Base-by-base conservation (phyloP, 257 asterid genomes). In the Solanum virginianum region DNA sequence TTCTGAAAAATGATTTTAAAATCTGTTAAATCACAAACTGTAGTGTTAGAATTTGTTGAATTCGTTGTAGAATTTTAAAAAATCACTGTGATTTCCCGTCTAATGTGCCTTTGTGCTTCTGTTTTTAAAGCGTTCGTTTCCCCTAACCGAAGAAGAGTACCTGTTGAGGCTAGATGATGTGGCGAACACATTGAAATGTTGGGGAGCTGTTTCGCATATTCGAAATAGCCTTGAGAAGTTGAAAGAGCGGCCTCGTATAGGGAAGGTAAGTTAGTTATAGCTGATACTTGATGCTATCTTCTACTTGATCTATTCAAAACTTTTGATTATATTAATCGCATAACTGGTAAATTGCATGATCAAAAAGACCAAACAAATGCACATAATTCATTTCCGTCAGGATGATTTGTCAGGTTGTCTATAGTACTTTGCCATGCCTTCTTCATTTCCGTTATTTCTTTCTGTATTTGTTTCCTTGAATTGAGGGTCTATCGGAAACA, bases 171-270 rank as follows among this genome's bases (percentile, higher is more conserved):
- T 96, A 24, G 99, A 96, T 87, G 95, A 94, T 77, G 98, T 95
- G 85, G 98, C 98, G 32, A 96, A 95, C 89, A 91, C 90, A 60
- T 90, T 96, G 85, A 96, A 89, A 90, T 94, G 98, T 72, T 96
- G 98, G 99, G 99, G 99, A 90, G 99, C 99, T 45, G 99, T 96
- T 87, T 96, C 99, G 9, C 99, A 96, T 87, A 86, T 96, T 60
- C 93, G 99, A 54, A 95, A 63, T 90, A 92, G 92, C 89, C 95
- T 96, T 32, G 90, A 91, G 88, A 95, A 92, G 89, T 88, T 86
- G 85, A 96, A 94, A 91, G 98, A 96, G 89, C 94, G 99, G 51
- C 98, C 98, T 69, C 94, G 98, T 72, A 95, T 95, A 72, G 99
- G 98, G 84, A 96, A 96, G 97, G 89, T 89, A 85, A 84, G 49